Evolutionary conservation across 169 alveolate species (phyloP).

Genomic region (Toxoplasma gondii): DNA sequence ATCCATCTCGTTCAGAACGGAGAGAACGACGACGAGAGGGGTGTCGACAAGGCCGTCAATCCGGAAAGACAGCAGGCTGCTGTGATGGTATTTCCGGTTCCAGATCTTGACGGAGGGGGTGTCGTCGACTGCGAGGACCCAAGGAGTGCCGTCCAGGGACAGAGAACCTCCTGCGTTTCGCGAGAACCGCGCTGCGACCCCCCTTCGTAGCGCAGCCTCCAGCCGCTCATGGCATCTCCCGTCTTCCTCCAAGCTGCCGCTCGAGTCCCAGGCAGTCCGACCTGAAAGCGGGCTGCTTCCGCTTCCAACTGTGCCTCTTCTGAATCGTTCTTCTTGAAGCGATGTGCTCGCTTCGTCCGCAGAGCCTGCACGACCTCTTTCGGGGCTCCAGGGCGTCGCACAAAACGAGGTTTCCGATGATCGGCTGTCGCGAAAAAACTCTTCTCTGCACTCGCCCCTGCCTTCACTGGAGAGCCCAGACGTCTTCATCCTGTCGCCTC

Average conservation of each 20-base stretch:
- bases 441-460: too few species aligned
- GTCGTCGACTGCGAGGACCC: constrained; percentile 43
- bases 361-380: too few species aligned
- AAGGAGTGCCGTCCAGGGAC: neutral
- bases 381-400: too few species aligned
- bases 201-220: neutral
- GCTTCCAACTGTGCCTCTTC: neutral
- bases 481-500: too few species aligned
- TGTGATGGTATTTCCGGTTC: neutral
- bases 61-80: constrained; percentile 16
- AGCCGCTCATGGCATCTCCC: neutral
- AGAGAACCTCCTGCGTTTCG: neutral
- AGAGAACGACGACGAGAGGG: constrained; percentile 4
- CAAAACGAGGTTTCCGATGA: too few species aligned
- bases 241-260: neutral
- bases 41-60: constrained; percentile 37
- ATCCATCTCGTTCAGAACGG: constrained; percentile 46
- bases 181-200: neutral
- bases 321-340: too few species aligned
- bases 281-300: neutral
- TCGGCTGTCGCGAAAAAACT: too few species aligned
- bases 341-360: too few species aligned
- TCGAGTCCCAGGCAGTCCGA: neutral
- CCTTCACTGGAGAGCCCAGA: too few species aligned
- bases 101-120: constrained; percentile 15